A percentile compares a stretch with the other conserved stretches of the same genome.
Evolutionary conservation across 169 alveolate species (phyloP).

Genomic region (Eimeria tenella): DNA sequence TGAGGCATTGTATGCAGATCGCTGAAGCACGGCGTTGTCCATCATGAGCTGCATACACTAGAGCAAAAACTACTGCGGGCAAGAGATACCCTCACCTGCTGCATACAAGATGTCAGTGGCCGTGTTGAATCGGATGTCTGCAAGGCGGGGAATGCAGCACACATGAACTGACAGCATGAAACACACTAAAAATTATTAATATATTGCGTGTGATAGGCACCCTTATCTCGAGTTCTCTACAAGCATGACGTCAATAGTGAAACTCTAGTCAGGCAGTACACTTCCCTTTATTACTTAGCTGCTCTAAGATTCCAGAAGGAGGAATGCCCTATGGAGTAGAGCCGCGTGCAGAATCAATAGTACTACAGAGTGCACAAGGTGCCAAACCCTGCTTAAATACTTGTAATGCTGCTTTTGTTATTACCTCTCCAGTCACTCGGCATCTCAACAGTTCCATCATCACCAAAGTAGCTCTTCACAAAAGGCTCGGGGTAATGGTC

Average conservation of each 20-base stretch:
- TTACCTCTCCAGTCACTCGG: not conserved
- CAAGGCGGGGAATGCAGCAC: not conserved
- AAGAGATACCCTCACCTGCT: not conserved
- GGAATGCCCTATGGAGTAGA: no score
- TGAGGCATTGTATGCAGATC: not conserved
- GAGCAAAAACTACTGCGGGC: no score
- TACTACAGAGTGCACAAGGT: no score
- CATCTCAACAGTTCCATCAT: not conserved
- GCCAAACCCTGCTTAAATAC: not conserved
- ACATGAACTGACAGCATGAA: not conserved
- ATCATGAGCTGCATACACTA: no score
- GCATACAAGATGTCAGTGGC: not conserved
- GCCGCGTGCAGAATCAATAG: no score
- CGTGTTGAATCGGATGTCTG: not conserved
- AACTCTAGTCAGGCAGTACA: no score
- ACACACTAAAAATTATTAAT: not conserved
- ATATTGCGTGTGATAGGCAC: not conserved
- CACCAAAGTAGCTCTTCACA: conserved; percentile 13
- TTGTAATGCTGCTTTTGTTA: not conserved
- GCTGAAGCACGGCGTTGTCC: not conserved
- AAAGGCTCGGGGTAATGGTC: conserved; percentile 9
- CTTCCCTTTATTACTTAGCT: no score
- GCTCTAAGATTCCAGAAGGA: no score
- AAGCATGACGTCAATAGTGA: no score
- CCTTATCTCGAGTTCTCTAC: no score